Percentiles rank a stretch among this genome's conserved stretches.
phyloP scores from a whole-genome alignment of 495 filamentous ascomycete genomes.

The Trypethelium eluteriae region DNA sequence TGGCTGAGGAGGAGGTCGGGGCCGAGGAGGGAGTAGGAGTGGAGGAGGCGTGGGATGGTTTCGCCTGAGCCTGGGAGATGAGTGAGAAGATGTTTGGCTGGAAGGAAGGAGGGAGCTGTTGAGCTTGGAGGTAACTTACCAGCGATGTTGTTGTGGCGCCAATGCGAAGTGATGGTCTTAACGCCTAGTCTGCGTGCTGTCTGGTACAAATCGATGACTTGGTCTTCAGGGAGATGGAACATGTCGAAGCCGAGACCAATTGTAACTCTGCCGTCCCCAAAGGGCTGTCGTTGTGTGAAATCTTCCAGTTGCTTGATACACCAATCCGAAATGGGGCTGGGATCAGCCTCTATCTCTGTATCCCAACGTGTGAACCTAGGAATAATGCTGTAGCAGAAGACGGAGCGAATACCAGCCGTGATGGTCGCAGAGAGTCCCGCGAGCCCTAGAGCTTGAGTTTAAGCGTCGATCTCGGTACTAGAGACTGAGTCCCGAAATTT shows the following conservation, averaged over 20 bases:
- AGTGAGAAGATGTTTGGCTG: background rate
- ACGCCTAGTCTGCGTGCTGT: conserved; percentile 28
- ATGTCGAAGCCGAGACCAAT: conserved; percentile 42
- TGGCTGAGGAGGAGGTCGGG: conserved; percentile 38
- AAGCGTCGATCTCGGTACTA: no score
- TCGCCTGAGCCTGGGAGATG: background rate
- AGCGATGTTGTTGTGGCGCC: conserved; percentile 14
- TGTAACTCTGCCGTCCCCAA: background rate
- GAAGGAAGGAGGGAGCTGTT: background rate
- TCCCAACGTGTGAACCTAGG: background rate
- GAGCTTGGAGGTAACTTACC: background rate
- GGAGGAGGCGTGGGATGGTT: conserved; percentile 32
- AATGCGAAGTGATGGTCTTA: conserved; percentile 39
- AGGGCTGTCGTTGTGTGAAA: background rate
- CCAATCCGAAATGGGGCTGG: background rate
- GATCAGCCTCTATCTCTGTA: background rate
- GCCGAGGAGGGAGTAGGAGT: conserved; percentile 33
- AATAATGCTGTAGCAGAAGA: background rate
- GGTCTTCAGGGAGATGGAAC: conserved; percentile 33
- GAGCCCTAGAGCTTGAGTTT: background rate
- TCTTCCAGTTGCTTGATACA: background rate
- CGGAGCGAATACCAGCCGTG: background rate
- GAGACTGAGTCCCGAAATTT: no score
- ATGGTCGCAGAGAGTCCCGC: background rate
- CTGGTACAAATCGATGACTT: conserved; percentile 32